Conservation (phyloP, 768 basidiomycete genomes). For the Leccinum pellstonianum region DNA sequence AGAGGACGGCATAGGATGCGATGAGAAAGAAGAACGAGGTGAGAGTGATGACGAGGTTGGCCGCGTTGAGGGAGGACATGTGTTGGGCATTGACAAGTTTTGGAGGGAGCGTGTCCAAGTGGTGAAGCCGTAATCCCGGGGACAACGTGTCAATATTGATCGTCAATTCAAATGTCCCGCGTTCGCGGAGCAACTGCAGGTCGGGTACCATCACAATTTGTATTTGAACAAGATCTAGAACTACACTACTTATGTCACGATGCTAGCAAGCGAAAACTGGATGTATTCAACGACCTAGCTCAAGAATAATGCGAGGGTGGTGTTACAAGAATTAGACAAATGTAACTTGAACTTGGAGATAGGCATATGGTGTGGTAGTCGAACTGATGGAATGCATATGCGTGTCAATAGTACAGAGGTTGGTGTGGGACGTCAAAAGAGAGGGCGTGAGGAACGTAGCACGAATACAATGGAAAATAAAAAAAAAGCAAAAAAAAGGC, state of each 20-base stretch:
- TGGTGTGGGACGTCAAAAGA: constrained; percentile 21
- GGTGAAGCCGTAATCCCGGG: constrained; percentile 30
- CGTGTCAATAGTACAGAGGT: constrained; percentile 21
- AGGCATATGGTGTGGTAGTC: constrained; percentile 26
- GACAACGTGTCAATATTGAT: constrained; percentile 15
- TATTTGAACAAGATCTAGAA: constrained; percentile 28
- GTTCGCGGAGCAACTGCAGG: constrained; percentile 10
- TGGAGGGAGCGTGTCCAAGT: constrained; percentile 13
- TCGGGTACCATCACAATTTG: constrained; percentile 4
- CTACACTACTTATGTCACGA: constrained; percentile 28
- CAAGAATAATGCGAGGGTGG: constrained; percentile 15
- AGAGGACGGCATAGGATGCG: constrained; percentile 60
- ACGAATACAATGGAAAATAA: neutral
- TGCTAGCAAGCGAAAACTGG: constrained; percentile 14
- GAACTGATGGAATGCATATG: constrained; percentile 25
- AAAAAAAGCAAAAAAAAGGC: neutral
- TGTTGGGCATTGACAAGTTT: constrained; percentile 8
- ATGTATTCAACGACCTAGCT: constrained; percentile 17
- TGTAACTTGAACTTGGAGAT: constrained; percentile 14
- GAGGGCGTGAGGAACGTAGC: constrained; percentile 16
- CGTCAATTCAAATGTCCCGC: constrained; percentile 2
- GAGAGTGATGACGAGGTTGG: constrained; percentile 47
- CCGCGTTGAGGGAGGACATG: constrained; percentile 36
- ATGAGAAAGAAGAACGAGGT: constrained; percentile 54
- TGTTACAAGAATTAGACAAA: constrained; percentile 34